These are phyloP conservation scores for Logfia minima DNA, from an alignment of 129 eudicot genomes.

Conservation along the genomic window DNA sequence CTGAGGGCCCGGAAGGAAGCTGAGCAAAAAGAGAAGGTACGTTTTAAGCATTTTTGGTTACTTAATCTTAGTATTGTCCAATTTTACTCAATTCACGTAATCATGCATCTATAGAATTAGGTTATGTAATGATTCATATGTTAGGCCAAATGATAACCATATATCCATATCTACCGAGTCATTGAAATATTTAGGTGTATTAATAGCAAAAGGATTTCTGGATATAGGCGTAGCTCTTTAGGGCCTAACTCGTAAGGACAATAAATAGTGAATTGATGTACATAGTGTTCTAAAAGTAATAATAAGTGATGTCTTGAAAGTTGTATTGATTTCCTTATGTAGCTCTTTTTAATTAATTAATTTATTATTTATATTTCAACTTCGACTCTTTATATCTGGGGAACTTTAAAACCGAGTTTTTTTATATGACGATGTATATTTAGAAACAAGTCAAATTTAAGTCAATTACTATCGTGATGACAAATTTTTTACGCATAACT, in stretches of 20 bases:
- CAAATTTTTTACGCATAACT: not conserved
- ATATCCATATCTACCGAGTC: constrained; percentile 3
- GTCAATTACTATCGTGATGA: not conserved
- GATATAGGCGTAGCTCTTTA: not conserved
- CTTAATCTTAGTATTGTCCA: not conserved
- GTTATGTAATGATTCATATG: not conserved
- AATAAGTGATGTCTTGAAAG: constrained; percentile 1
- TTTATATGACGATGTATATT: not conserved
- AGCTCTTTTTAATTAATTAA: not conserved
- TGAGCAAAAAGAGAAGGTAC: constrained; percentile 37
- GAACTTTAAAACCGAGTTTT: not conserved
- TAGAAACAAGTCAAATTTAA: not conserved
- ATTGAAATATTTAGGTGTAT: not conserved
- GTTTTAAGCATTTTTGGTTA: not conserved
- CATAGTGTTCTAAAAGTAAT: not conserved
- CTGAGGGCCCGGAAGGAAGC: constrained; percentile 85
- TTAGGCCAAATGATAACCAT: constrained; percentile 1
- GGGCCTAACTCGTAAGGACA: not conserved
- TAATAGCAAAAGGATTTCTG: constrained; percentile 10
- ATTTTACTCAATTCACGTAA: not conserved
- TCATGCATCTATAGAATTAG: not conserved
- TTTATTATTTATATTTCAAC: not conserved
- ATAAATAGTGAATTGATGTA: constrained; percentile 5
- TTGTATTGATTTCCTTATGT: constrained; percentile 13
- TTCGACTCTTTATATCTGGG: not conserved